These are phyloP conservation scores for Limnomonas spitsbergensis DNA, from an alignment of 139 green algal genomes.

Conservation along the genomic window DNA sequence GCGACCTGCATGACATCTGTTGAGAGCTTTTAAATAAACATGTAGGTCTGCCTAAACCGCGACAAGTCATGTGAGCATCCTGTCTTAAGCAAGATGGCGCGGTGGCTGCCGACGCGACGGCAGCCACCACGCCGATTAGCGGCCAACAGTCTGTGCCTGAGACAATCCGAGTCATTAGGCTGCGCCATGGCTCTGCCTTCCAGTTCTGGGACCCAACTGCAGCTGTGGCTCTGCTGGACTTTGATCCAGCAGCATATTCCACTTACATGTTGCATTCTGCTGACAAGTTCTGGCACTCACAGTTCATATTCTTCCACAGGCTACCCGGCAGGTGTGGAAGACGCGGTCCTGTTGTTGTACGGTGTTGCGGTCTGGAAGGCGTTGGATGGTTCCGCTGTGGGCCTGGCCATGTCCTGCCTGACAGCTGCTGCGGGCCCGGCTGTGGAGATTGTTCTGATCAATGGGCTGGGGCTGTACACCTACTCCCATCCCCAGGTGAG, in stretches of 20 bases:
- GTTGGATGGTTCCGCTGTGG: not conserved
- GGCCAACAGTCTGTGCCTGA: too few relatives aligned
- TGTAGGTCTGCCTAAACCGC: too few relatives aligned
- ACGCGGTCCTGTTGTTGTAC: conserved; percentile 1
- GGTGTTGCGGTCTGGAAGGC: not conserved
- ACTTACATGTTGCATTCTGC: not conserved
- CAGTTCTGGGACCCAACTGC: not conserved
- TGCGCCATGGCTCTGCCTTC: too few relatives aligned
- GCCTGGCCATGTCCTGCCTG: conserved; percentile 21
- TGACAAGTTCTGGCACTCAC: not conserved
- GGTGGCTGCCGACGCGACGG: too few relatives aligned
- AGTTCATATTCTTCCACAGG: conserved; percentile 13
- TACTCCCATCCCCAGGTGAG: conserved; percentile 21
- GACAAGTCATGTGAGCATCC: too few relatives aligned
- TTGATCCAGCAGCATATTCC: not conserved
- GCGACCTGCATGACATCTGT: too few relatives aligned
- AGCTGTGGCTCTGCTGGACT: not conserved
- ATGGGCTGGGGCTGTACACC: conserved; percentile 19
- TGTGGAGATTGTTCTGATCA: conserved; percentile 30
- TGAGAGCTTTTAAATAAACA: too few relatives aligned
- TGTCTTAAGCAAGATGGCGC: too few relatives aligned
- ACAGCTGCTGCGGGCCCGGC: conserved; percentile 22
- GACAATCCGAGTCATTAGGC: too few relatives aligned
- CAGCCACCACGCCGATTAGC: too few relatives aligned
- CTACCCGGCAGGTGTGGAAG: not conserved